phyloP scores from a whole-genome alignment of 345 rosid genomes.

The Hypericum androsaemum region DNA sequence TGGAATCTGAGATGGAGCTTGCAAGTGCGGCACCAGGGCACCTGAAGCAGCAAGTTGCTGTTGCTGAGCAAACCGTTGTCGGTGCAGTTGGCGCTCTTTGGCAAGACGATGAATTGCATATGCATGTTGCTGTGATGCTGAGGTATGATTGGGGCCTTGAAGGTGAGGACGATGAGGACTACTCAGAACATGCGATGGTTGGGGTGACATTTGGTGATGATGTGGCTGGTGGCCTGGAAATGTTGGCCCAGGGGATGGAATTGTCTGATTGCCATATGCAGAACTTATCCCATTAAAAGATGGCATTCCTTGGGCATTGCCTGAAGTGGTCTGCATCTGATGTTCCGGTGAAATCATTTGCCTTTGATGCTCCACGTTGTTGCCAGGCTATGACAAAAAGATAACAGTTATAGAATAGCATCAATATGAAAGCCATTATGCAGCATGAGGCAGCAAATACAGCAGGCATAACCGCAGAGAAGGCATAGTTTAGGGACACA shows the following conservation, averaged over 20 bases:
- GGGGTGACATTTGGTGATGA: conserved; percentile 53
- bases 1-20: conserved; percentile 60
- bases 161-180: conserved; percentile 59
- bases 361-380: conserved; percentile 48
- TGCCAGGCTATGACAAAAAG: conserved; percentile 37
- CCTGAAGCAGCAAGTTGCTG: conserved; percentile 56
- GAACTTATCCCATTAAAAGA: conserved; percentile 62
- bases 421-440: background rate
- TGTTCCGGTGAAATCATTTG: conserved; percentile 51
- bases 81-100: conserved; percentile 73
- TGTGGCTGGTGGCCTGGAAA: conserved; percentile 66
- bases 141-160: conserved; percentile 51
- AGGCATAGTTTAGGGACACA: no score
- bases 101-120: conserved; percentile 42
- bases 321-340: conserved; percentile 69
- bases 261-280: conserved; percentile 62
- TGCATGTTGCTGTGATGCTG: conserved; percentile 59
- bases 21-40: conserved; percentile 47
- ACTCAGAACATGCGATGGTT: conserved; percentile 47
- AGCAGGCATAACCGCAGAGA: no score
- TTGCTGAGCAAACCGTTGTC: conserved; percentile 41
- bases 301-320: conserved; percentile 52
- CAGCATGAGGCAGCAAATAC: no score
- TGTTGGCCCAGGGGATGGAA: conserved; percentile 49
- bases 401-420: conserved; percentile 4